phyloP scores from a whole-genome alignment of 805 yeast genomes.

The Scheffersomyces stipitis region DNA sequence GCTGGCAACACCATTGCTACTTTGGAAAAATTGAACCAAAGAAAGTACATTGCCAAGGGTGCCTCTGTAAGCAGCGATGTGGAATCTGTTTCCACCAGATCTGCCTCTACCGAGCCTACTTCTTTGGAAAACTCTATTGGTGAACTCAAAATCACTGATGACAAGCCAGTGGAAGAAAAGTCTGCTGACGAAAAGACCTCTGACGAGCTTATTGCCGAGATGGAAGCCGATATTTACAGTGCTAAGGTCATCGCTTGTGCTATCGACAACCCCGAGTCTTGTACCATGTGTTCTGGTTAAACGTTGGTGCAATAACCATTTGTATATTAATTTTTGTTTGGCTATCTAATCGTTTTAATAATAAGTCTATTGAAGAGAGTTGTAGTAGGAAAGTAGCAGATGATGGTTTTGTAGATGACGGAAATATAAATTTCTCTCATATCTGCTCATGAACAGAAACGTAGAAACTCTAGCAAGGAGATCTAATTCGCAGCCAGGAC shows the following conservation, averaged over 20 bases:
- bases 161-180: slow-evolving; percentile 10
- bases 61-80: slow-evolving; percentile 17
- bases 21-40: slow-evolving; percentile 38
- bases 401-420: too few relatives aligned
- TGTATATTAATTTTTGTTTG: slow-evolving; percentile 6
- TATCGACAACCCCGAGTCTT: slow-evolving; percentile 93
- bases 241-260: slow-evolving; percentile 96
- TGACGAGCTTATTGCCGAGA: slow-evolving; percentile 17
- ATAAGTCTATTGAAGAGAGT: too few relatives aligned
- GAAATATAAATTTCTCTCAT: too few relatives aligned
- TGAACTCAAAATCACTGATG: slow-evolving; percentile 38
- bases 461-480: too few relatives aligned
- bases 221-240: slow-evolving; percentile 81
- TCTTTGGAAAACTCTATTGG: slow-evolving; percentile 48
- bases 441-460: too few relatives aligned
- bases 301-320: not conserved
- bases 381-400: too few relatives aligned
- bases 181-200: slow-evolving; percentile 1
- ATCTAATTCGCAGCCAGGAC: too few relatives aligned
- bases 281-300: slow-evolving; percentile 98
- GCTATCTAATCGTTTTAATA: too few relatives aligned
- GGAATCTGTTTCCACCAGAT: slow-evolving; percentile 20
- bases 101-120: slow-evolving; percentile 40
- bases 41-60: slow-evolving; percentile 32
- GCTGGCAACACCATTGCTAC: slow-evolving; percentile 41